Evolutionary conservation across 2,329 filamentous ascomycete species (phyloP), one percentile per base, ranked within the genome.

Genomic region (Microthyrium microscopicum): DNA sequence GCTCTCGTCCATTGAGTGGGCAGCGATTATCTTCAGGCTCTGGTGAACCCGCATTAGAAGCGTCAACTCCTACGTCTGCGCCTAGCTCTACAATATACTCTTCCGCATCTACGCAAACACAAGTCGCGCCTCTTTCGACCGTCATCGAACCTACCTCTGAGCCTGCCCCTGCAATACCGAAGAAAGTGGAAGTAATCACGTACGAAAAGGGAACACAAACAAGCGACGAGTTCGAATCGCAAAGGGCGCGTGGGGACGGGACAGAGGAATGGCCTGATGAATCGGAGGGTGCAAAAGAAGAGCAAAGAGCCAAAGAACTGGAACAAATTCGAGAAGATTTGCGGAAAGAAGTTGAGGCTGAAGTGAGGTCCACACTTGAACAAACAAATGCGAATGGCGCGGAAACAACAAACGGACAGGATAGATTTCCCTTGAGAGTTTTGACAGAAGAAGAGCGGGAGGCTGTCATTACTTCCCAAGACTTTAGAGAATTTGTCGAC

Each of bases 171-270:
- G 77, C 21, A 70, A 64, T 41, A 19, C 51, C 56, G 33, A n/a
- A n/a, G n/a, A 64, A 60, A 45, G 60, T 60, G 42, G 89, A 98
- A 55, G 66, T 92, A 39, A 84, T 92, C 49, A 92, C 84, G 34
- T 98, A 98, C 64, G 95, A 81, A 65, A 95, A 94, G 60, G 85
- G 76, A 36, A 84, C 95, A 16, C 91, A 98, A 56, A 94, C 89
- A 12, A 73, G 77, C 16, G 78, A 83, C 46, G 73, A 77, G 41
- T 80, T 80, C 72, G 62, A 65, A 13, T 56, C 57, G 5, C 61
- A 64, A 17, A 17, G 36, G 27, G n/a, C 31, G n/a, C 63, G 36
- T 59, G 67, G 19, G 59, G 64, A 70, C 20, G 66, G 70, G 17
- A 74, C 73, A 12, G 77, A 84, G 20, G 63, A 66, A 20, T 77